Evolutionary conservation across 306 rosid genomes (phyloP), one percentile per base, ranked within the genome.

Genomic region (Castanea mollissima): DNA sequence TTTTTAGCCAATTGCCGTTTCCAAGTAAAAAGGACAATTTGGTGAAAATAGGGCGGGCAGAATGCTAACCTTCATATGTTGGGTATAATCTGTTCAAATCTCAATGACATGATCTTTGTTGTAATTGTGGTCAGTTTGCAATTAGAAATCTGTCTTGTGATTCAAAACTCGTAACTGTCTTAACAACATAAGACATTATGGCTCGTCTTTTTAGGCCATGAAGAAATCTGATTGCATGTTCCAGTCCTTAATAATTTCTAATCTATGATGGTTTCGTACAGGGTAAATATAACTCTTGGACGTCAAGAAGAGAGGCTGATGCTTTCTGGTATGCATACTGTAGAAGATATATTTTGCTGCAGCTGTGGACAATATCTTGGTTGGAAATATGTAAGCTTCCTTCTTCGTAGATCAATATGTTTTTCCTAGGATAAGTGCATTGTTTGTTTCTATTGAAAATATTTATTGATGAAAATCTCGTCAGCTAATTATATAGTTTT

Each of bases 341-440:
- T 92, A 74, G 92, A 92, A 90, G 98, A 94, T 81, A 85, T 90
- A 73, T 88, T 87, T 81, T 92, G 97, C 81, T 91, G 96, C 89
- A 80, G 90, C 85, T 94, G 97, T 56, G 97, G 97, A 72, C 94
- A 92, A 83, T 68, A 88, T 81, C 91, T 94, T 80, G 97, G 98
- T 55, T 94, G 97, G 98, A 94, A 90, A 94, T 94, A 94, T 90
- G 97, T 91, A 84, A 87, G 92, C 55, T 86, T 78, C 57, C 57
- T 14, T 19, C 38, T 78, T 68, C 64, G 64, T 74, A 14, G 21
- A 27, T 73, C 57, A 64, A 64, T 2, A 64, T 29, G 5, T 1
- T 64, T 68, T 19, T 14, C 6, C n/a, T 34, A 5, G 49, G 35
- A 67, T 38, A 67, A 29, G n/a, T 67, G 15, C 18, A 34, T 20